A percentile compares a stretch with the other conserved stretches of the same genome.
Evolutionary conservation across 768 basidiomycete species (phyloP).

Genomic region (Tylopilus plumbeoviolaceoides): DNA sequence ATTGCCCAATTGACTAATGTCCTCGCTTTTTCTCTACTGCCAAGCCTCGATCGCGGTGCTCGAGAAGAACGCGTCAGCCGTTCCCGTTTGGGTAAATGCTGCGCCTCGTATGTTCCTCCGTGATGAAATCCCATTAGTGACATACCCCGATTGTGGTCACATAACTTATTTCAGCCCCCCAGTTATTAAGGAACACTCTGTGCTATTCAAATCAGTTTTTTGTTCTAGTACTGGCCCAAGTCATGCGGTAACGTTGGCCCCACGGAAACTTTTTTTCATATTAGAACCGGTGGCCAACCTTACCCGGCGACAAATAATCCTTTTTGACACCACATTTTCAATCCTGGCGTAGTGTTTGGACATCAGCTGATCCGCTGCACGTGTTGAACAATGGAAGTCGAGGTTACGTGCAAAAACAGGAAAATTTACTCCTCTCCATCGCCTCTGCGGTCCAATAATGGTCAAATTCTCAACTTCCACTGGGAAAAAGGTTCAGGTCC

Average conservation of each 20-base stretch:
- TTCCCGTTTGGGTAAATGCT: conserved; percentile 19
- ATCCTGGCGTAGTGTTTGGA: conserved; percentile 18
- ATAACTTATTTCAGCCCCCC: conserved; percentile 20
- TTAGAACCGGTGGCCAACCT: conserved; percentile 19
- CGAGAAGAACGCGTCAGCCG: conserved; percentile 12
- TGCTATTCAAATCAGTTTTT: conserved; percentile 22
- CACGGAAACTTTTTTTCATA: conserved; percentile 31
- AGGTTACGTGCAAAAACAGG: conserved; percentile 24
- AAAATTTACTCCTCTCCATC: conserved; percentile 17
- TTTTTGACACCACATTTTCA: conserved; percentile 17
- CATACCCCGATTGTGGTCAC: conserved; percentile 24
- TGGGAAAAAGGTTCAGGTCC: conserved; percentile 18
- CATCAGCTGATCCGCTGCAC: conserved; percentile 26
- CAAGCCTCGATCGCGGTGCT: conserved; percentile 14
- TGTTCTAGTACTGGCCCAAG: conserved; percentile 19
- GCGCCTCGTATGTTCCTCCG: conserved; percentile 27
- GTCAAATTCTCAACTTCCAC: conserved; percentile 21
- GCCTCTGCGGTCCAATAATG: conserved; percentile 17
- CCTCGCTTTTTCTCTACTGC: conserved; percentile 23
- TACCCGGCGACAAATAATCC: conserved; percentile 24
- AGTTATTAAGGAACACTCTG: conserved; percentile 31
- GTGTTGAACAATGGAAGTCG: conserved; percentile 32
- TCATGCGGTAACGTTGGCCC: conserved; percentile 19
- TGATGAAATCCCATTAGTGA: conserved; percentile 22
- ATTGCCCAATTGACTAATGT: conserved; percentile 32